phyloP scores from a whole-genome alignment of 495 filamentous ascomycete genomes.

The Penicillium ochrochloron region DNA sequence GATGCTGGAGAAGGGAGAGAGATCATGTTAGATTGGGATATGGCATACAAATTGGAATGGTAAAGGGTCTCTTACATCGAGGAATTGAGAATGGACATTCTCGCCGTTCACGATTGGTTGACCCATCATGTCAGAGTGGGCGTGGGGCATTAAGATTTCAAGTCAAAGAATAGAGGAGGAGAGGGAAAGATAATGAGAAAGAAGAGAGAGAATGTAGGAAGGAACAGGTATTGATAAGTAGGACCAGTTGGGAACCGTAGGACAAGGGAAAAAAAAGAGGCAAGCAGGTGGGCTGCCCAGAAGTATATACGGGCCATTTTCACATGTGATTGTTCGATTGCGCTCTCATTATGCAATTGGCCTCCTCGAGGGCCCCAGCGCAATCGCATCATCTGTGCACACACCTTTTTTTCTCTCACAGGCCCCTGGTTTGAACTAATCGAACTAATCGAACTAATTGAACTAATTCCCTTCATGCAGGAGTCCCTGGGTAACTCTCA shows the following conservation, averaged over 20 bases:
- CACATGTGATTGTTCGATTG: constrained; percentile 40
- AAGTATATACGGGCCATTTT: constrained; percentile 30
- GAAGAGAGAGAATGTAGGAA: background rate
- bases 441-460: background rate
- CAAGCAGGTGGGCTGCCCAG: background rate
- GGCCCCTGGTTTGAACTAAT: background rate
- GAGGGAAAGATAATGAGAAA: background rate
- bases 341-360: constrained; percentile 32
- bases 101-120: constrained; percentile 68
- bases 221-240: background rate
- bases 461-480: background rate
- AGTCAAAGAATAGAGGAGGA: constrained; percentile 14
- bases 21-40: background rate
- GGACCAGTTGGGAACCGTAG: background rate
- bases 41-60: background rate
- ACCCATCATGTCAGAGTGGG: constrained; percentile 47
- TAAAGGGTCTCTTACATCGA: constrained; percentile 57
- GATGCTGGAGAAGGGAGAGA: constrained; percentile 59
- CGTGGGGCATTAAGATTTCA: constrained; percentile 47
- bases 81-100: constrained; percentile 64
- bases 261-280: constrained; percentile 2
- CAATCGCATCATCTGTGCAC: constrained; percentile 32
- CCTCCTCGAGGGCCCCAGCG: constrained; percentile 27
- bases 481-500: background rate
- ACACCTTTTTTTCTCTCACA: background rate